A percentile compares a stretch with the other conserved stretches of the same genome.
Evolutionary conservation across 176 grass and related monocot genomes (phyloP).

Genomic region (Carex myosuroides): DNA sequence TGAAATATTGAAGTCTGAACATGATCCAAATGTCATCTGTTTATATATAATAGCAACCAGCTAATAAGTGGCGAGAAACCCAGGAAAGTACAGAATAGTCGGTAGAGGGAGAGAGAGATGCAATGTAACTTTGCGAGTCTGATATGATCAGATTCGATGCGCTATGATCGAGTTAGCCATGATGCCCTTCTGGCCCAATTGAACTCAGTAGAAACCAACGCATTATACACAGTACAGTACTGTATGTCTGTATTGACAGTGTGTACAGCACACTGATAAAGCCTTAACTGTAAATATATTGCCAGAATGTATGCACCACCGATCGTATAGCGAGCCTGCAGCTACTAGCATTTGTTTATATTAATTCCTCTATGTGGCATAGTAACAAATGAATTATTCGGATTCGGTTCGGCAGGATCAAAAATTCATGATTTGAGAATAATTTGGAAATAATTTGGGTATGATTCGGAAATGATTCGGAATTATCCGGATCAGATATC

Average conservation of each 20-base stretch:
- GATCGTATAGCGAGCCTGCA: background rate
- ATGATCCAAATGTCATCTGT: background rate
- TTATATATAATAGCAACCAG: background rate
- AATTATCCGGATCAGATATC: too few relatives aligned
- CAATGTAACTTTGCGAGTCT: background rate
- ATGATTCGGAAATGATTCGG: too few relatives aligned
- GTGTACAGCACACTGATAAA: background rate
- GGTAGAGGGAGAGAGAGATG: background rate
- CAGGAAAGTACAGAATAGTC: conserved; percentile 9
- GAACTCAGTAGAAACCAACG: background rate
- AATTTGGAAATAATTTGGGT: too few relatives aligned
- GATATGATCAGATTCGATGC: background rate
- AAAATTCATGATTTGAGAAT: too few relatives aligned
- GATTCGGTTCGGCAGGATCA: too few relatives aligned
- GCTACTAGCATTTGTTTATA: background rate
- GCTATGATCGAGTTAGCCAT: background rate
- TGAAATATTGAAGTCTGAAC: background rate
- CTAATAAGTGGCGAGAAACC: background rate
- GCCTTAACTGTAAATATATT: background rate
- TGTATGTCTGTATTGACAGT: background rate
- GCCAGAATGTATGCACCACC: background rate
- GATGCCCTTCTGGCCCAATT: background rate
- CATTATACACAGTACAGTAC: background rate
- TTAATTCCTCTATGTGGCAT: background rate
- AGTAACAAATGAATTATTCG: too few relatives aligned